Evolutionary conservation across 2,329 filamentous ascomycete genomes (phyloP).

Genomic region (Apiospora koreana): DNA sequence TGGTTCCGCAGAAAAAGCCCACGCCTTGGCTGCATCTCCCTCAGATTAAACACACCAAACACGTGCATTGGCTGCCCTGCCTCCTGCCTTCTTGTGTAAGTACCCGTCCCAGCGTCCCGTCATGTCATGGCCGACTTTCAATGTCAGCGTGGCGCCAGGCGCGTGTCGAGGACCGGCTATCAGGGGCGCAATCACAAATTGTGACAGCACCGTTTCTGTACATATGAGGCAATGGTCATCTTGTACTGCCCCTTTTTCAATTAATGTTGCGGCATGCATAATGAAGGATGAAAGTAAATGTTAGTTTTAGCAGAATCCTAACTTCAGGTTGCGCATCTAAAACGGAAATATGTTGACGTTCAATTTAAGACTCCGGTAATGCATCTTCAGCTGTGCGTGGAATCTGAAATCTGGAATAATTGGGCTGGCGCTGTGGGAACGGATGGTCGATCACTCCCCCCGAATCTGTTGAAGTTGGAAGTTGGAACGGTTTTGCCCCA

Average conservation of each 20-base stretch:
- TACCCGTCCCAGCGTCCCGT: not conserved
- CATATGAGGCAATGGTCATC: not conserved
- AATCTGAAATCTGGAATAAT: not conserved
- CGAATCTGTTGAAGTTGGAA: not conserved
- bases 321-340: not conserved
- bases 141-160: not conserved
- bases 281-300: not conserved
- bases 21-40: constrained; percentile 4
- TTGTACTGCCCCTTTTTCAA: not conserved
- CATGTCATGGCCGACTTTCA: not conserved
- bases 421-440: not conserved
- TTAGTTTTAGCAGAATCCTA: not conserved
- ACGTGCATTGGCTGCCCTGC: constrained; percentile 5
- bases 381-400: not conserved
- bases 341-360: not conserved
- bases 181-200: constrained; percentile 3
- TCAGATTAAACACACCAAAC: constrained; percentile 5
- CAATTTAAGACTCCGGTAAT: not conserved
- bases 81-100: not conserved
- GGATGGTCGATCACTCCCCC: not conserved
- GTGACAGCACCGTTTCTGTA: not conserved
- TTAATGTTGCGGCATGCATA: not conserved
- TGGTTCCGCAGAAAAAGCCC: not conserved
- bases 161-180: not conserved
- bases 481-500: not conserved